Percentiles rank a stretch among this genome's conserved stretches.
phyloP scores from a whole-genome alignment of 495 filamentous ascomycete species.

The Penicillium canariense region DNA sequence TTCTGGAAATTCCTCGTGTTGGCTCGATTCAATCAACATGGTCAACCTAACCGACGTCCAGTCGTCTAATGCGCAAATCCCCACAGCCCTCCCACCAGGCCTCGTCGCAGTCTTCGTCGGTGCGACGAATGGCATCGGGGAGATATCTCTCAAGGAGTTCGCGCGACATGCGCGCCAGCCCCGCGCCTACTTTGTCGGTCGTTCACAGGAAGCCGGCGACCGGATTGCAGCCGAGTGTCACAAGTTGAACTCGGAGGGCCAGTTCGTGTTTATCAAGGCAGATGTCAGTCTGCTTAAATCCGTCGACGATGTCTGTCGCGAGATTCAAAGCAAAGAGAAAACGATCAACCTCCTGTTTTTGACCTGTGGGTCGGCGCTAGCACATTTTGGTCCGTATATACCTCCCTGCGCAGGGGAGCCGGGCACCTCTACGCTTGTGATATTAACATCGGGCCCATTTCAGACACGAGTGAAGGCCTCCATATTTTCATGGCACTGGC shows the following conservation, averaged over 20 bases:
- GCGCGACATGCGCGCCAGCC: constrained; percentile 43
- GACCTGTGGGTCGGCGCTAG: constrained; percentile 16
- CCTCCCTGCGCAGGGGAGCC: too few species aligned
- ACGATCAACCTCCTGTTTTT: constrained; percentile 61
- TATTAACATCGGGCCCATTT: background rate
- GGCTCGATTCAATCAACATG: constrained; percentile 22
- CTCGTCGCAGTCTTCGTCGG: constrained; percentile 59
- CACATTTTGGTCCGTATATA: constrained; percentile 15
- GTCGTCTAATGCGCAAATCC: constrained; percentile 39
- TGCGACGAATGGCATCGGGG: constrained; percentile 62
- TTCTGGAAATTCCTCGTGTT: background rate
- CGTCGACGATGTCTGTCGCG: constrained; percentile 59
- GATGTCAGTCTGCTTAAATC: constrained; percentile 57
- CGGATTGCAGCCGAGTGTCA: constrained; percentile 46
- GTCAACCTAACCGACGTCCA: constrained; percentile 33
- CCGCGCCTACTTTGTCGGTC: constrained; percentile 44
- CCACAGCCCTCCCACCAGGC: constrained; percentile 32
- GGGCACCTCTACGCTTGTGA: too few species aligned
- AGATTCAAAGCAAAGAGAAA: constrained; percentile 55
- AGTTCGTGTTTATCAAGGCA: constrained; percentile 54
- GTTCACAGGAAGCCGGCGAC: constrained; percentile 45
- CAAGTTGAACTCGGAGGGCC: constrained; percentile 22
- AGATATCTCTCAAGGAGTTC: constrained; percentile 53
- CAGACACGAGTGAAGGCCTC: constrained; percentile 60
- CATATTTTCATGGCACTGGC: constrained; percentile 50